Base-by-base conservation (phyloP, 306 rosid species). In the Cucurbita pepo region DNA sequence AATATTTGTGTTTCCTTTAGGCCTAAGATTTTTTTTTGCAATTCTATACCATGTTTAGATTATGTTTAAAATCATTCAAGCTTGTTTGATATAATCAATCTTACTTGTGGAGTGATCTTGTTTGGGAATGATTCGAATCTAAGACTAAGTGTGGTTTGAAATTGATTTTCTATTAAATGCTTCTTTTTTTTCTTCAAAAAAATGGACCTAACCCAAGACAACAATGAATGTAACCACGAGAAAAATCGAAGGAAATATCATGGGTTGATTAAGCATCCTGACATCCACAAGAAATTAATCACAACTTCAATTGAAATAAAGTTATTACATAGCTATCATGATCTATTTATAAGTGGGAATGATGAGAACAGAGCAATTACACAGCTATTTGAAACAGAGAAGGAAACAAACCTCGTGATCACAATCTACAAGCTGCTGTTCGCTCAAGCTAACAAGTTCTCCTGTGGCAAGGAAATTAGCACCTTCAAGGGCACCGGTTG, bases 401-500 rank as follows among this genome's bases (percentile, higher is more conserved):
- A 64, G 21, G 21, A 52, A 43, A 0, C 55, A 34, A 74, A 94
- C 99, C 99, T 91, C 96, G 21, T 91, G 97, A 82, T 95, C 99
- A 75, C 99, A 95, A 77, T 95, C 99, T 53, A 95, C 95, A 7
- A 91, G 91, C 78, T 95, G 99, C 76, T 95, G 99, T 82, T 95
- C 99, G 77, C 99, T 95, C 58, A 95, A 94, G 81, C 96, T 95
- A 36, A 85, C 90, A 57, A 95, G 99, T 48, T 91, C 75, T 36
- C 99, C 90, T 0, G 96, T 91, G 5, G 97, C 76, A 7, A 95
- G 89, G 77, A 82, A 91, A 74, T 91, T 85, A 67, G 97, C 97
- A 82, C 99, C 99, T 89, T 95, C 97, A 66, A 95, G 79, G 10
- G 99, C 99, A 43, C 99, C 99, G 14, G 91, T 86, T 6, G 99